These are phyloP conservation scores for Penicillium sp. DNA, from an alignment of 2,329 filamentous ascomycete genomes.

Conservation along the genomic window DNA sequence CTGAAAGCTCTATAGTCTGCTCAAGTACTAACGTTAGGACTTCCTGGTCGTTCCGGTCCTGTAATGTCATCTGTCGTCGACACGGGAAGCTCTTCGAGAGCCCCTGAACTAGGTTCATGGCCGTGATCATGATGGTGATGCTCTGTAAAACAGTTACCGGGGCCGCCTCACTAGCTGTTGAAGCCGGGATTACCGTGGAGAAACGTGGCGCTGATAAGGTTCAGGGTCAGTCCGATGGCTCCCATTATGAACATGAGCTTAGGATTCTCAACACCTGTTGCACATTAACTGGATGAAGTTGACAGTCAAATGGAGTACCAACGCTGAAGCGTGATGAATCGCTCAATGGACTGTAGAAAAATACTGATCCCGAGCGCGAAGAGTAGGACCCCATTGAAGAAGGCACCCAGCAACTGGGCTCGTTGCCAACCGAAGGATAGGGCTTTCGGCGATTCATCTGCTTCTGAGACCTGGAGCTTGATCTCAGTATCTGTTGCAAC, in stretches of 20 bases:
- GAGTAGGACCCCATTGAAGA: slow-evolving; percentile 72
- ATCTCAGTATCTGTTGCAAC: no score
- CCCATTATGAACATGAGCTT: slow-evolving; percentile 61
- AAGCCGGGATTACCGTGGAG: slow-evolving; percentile 56
- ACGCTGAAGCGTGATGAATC: slow-evolving; percentile 34
- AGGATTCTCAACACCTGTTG: slow-evolving; percentile 54
- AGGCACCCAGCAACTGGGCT: slow-evolving; percentile 63
- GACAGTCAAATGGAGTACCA: slow-evolving; percentile 7
- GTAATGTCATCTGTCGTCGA: no score
- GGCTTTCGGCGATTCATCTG: slow-evolving; percentile 48
- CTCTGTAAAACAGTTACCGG: slow-evolving; percentile 7
- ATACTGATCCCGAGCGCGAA: slow-evolving; percentile 64
- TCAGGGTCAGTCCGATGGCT: slow-evolving; percentile 56
- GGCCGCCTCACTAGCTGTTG: no score
- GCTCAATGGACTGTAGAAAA: slow-evolving; percentile 62
- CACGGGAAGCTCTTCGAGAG: no score
- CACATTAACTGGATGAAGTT: no score
- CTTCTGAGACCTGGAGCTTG: no score
- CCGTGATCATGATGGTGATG: slow-evolving; percentile 16
- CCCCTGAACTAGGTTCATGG: not conserved
- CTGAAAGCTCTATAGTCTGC: no score
- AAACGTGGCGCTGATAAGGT: slow-evolving; percentile 57
- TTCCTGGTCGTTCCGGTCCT: no score
- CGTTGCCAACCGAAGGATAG: slow-evolving; percentile 68
- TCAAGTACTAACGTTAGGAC: no score